A percentile compares a stretch with the other conserved stretches of the same genome.
These are phyloP conservation scores for Amaranthus hypochondriacus DNA, from an alignment of 148 eudicot species.

Conservation along the genomic window DNA sequence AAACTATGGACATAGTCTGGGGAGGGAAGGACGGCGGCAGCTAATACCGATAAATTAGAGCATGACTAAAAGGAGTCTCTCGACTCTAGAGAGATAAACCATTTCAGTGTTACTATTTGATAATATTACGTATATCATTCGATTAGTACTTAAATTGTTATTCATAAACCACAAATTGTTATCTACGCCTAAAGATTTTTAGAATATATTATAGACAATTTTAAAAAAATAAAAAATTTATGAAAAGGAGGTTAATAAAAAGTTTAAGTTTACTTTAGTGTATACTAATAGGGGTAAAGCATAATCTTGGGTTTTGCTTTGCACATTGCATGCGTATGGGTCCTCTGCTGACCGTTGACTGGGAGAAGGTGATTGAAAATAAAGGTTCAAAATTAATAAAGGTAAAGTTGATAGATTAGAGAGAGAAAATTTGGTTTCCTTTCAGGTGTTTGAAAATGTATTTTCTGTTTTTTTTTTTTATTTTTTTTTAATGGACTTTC, in stretches of 20 bases:
- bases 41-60: no score
- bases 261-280: not conserved
- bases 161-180: no score
- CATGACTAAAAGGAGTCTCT: no score
- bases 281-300: not conserved
- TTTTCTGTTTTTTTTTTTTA: not conserved
- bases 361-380: not conserved
- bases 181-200: no score
- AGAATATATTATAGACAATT: no score
- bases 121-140: no score
- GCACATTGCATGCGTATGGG: conserved; percentile 31
- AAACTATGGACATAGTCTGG: no score
- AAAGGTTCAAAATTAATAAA: not conserved
- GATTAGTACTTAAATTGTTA: no score
- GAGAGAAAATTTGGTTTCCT: conserved; percentile 3
- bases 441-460: conserved; percentile 18
- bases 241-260: not conserved
- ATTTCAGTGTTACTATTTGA: no score
- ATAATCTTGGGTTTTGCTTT: conserved; percentile 19
- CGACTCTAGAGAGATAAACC: no score
- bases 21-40: no score
- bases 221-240: no score
- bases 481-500: not conserved
- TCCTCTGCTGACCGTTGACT: conserved; percentile 30
- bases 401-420: not conserved